A percentile compares a stretch with the other conserved stretches of the same genome.
Conservation (phyloP, 2,329 filamentous ascomycete genomes). For the Paecilomyces sp. region DNA sequence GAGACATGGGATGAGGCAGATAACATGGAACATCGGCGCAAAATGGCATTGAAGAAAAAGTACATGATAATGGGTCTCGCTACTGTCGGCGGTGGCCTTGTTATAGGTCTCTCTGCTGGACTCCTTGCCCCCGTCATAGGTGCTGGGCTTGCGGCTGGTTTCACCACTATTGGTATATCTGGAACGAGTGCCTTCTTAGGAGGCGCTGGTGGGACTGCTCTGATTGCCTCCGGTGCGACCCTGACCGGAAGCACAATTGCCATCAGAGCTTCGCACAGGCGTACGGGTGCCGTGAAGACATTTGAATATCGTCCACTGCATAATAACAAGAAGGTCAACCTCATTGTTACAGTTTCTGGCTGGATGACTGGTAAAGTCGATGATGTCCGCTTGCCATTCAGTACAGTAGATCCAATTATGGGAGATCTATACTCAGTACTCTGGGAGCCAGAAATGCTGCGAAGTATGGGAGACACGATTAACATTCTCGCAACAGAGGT, state of each 20-base stretch:
- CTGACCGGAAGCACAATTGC: slow-evolving; percentile 83
- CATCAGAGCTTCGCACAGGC: slow-evolving; percentile 72
- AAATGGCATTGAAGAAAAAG: slow-evolving; percentile 70
- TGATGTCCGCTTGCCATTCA: slow-evolving; percentile 90
- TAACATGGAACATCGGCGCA: slow-evolving; percentile 79
- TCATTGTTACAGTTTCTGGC: slow-evolving; percentile 89
- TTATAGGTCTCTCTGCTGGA: slow-evolving; percentile 91
- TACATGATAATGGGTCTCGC: slow-evolving; percentile 95
- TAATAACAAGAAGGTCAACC: slow-evolving; percentile 95
- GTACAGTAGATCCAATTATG: slow-evolving; percentile 95
- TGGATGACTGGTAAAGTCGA: slow-evolving; percentile 99
- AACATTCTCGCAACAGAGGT: slow-evolving; percentile 97
- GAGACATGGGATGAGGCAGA: slow-evolving; percentile 98
- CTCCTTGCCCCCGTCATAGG: slow-evolving; percentile 89
- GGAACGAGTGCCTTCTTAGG: slow-evolving; percentile 86
- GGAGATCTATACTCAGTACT: slow-evolving; percentile 94
- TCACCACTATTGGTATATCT: slow-evolving; percentile 87
- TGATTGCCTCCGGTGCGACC: slow-evolving; percentile 86
- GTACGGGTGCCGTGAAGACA: slow-evolving; percentile 87
- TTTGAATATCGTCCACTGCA: slow-evolving; percentile 95
- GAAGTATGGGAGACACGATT: slow-evolving; percentile 96
- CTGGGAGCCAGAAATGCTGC: slow-evolving; percentile 98
- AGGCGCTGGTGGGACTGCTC: slow-evolving; percentile 82
- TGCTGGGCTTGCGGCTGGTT: slow-evolving; percentile 84
- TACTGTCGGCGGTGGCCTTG: slow-evolving; percentile 87